Evolutionary conservation across 306 rosid genomes (phyloP), one percentile per base, ranked within the genome.

Genomic region (Lupinus albus): DNA sequence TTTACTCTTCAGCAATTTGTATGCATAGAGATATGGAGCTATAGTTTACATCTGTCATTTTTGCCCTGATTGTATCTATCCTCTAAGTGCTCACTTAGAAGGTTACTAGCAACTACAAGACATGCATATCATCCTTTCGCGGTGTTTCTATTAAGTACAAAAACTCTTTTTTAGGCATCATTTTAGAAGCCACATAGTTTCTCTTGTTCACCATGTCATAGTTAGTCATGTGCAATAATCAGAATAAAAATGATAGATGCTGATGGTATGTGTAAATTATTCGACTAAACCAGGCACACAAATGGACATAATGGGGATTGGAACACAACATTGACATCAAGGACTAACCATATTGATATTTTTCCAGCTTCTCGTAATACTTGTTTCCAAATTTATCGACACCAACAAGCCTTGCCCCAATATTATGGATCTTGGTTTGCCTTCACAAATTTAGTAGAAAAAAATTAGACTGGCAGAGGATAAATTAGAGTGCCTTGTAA

Each of bases 351-450:
- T 47, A 84, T 67, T 86, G 96, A 41, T 38, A 51, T 70, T 81
- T 71, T 65, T 79, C 82, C 17, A 85, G 86, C 32, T 55, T 88
- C 95, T 93, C 90, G 49, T 83, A 93, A 66, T 93, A 93, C 83
- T 90, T 90, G 78, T 90, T 93, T 41, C 99, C 99, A 78, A 83
- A 70, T 67, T 90, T 85, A 82, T 93, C 99, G 76, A 90, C 89
- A 73, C 99, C 97, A 67, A 93, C 96, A 55, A 93, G 84, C 36
- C 44, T 90, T 35, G 95, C 97, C 68, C 97, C 95, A 39, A 94
- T 88, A 71, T 86, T 90, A 74, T 94, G 99, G 85, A 94, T 94
- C 87, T 94, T 94, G 56, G 99, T 94, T 84, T 90, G 97, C 84
- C 99, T 94, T 42, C 47, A 80, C 48, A 49, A 79, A 71, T 74